Base-by-base conservation (phyloP, 129 eudicot species). In the Rutidosis leptorrhynchoides region DNA sequence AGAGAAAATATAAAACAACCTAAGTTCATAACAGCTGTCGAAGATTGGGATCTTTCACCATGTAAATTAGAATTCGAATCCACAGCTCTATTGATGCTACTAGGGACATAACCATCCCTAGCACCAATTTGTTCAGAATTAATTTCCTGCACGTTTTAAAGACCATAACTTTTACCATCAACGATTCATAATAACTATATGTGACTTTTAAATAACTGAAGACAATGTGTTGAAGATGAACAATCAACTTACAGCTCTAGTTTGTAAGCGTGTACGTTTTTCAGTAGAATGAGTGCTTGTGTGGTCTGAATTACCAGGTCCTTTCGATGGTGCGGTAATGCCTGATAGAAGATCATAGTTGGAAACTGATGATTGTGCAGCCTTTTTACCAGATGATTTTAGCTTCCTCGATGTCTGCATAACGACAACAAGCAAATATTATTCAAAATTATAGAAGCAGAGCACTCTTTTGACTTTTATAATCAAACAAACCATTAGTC, bases 381-480 rank as follows among this genome's bases (percentile, higher is more conserved):
- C 54, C 16, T 49, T 49, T 49, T n/a, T 49, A 49, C 10, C 24
- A 49, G 10, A 10, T 4, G 24, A 49, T 49, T 40, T 40, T 5
- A 49, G 23, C 21, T 49, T 17, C 55, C 7, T 20, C 1, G 21
- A 10, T 15, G 12, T 49, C 55, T 49, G 55, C 55, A 49, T 8
- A 24, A 49, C 55, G 3, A 49, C 23, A 19, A 49, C 24, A 49
- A 49, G 10, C 24, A 19, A 6, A 19, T 19, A 49, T n/a, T 48
- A 4, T 17, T 15, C 7, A 16, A n/a, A 17, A 48, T 6, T 17
- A 49, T 17, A 49, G 55, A 7, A n/a, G 6, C 23, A 49, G 21
- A 19, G 42, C 11, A 60, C 19, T 3, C 11, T 20, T 64, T 51
- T 73, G 58, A 73, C 33, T 52, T 32, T 26, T 23, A 17, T 46